phyloP scores from a whole-genome alignment of 805 yeast species.

The Torulaspora quercuum region DNA sequence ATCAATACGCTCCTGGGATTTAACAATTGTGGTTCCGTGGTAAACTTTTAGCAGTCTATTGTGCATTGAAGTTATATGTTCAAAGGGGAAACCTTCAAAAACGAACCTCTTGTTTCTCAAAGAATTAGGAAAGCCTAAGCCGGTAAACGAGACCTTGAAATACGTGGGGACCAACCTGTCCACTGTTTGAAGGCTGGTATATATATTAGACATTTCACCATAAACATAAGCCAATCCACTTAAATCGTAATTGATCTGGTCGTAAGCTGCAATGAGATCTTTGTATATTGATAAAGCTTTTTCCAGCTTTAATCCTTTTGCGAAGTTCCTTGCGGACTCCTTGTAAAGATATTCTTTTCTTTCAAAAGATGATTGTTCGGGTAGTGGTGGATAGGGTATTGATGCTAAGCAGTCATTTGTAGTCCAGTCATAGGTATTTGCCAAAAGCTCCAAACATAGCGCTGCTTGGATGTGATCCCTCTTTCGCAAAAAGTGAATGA shows the following conservation, averaged over 20 bases:
- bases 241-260: conserved; percentile 68
- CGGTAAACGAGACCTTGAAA: conserved; percentile 76
- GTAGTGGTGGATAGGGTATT: conserved; percentile 63
- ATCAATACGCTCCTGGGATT: conserved; percentile 53
- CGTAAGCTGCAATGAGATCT: conserved; percentile 73
- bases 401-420: conserved; percentile 53
- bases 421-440: conserved; percentile 73
- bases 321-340: conserved; percentile 64
- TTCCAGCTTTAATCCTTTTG: conserved; percentile 70
- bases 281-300: conserved; percentile 76
- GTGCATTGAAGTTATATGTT: conserved; percentile 78
- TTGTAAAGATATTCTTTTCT: conserved; percentile 71
- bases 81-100: conserved; percentile 84
- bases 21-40: conserved; percentile 75
- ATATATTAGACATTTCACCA: conserved; percentile 62
- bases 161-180: conserved; percentile 75
- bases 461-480: conserved; percentile 78
- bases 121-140: conserved; percentile 78
- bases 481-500: conserved; percentile 56
- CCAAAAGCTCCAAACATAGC: conserved; percentile 69
- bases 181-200: conserved; percentile 58
- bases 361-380: conserved; percentile 76
- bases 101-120: conserved; percentile 73
- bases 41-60: conserved; percentile 68
- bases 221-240: conserved; percentile 71